Percentiles rank a stretch among this genome's conserved stretches.
phyloP scores from a whole-genome alignment of 768 basidiomycete genomes.

The Chalciporus piperatus region DNA sequence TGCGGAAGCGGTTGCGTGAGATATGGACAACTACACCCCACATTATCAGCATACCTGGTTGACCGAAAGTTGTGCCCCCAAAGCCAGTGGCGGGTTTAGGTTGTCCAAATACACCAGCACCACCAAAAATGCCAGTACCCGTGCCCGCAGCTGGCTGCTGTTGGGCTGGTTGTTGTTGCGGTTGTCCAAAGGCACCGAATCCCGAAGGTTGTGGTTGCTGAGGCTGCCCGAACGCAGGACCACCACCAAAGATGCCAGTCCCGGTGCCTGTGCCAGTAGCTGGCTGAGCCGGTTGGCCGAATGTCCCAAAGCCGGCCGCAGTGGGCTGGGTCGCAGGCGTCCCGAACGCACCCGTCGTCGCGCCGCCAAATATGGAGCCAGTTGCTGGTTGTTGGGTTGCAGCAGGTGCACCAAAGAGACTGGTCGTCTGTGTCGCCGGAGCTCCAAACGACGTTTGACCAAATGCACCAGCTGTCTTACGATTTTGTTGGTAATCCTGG shows the following conservation, averaged over 20 bases:
- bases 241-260: conserved; percentile 43
- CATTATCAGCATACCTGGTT: conserved; percentile 18
- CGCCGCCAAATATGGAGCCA: conserved; percentile 31
- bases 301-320: conserved; percentile 31
- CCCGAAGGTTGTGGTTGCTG: conserved; percentile 35
- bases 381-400: conserved; percentile 28
- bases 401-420: conserved; percentile 26
- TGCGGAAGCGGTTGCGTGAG: conserved; percentile 3
- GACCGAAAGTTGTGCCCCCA: conserved; percentile 20
- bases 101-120: conserved; percentile 31
- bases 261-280: conserved; percentile 29
- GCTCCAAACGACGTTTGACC: conserved; percentile 40
- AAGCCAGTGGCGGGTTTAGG: conserved; percentile 33
- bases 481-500: conserved; percentile 73
- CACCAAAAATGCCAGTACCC: conserved; percentile 32
- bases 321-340: conserved; percentile 24
- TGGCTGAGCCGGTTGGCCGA: conserved; percentile 38
- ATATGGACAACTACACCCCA: background rate
- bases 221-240: conserved; percentile 40
- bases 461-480: conserved; percentile 70
- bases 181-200: conserved; percentile 55
- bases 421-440: conserved; percentile 24
- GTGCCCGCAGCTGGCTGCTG: conserved; percentile 37
- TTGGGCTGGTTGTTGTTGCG: conserved; percentile 31
- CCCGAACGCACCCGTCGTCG: conserved; percentile 22